Base-by-base conservation (phyloP, 2,329 filamentous ascomycete species). In the Fusarium sarcochroum region DNA sequence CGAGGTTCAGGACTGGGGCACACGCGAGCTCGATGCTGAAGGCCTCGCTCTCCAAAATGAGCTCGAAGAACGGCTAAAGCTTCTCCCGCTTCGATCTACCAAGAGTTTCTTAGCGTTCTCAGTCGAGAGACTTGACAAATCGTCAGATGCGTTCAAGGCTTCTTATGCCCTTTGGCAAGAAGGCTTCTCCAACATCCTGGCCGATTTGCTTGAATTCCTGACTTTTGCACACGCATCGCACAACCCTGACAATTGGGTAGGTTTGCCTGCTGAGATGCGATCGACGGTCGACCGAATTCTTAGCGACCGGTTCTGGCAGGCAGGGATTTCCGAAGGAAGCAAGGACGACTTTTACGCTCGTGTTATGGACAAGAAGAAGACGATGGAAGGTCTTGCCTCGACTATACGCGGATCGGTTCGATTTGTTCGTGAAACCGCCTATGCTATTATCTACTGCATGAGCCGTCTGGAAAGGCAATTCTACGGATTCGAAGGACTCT, bases 301-400 rank as follows among this genome's bases (percentile, higher is more conserved):
- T 21, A 97, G 94, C 15, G 96, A 99, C 79, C 88, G 96, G 23
- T 99, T 99, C 78, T 99, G 96, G 96, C 96, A 99, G 83, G 93
- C 94, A 8, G 96, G 96, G 11, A 99, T 99, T 50, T 98, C 96
- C 0, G 92, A 91, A 65, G 96, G 97, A 25, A 98, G 93, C 73
- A 94, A 96, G 77, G 96, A 98, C 66, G 95, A 98, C 60, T 99
- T 99, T 77, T 98, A 98, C 78, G 92, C 93, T 32, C 89, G 93
- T 40, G 95, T 99, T 3, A 89, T 93, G 57, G 92, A 93, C 32
- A 97, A 96, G 57, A 97, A 94, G 79, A 88, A 87, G 40, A 97
- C 94, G 0, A 88, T 97, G 58, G 96, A 99, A 79, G 96, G 96
- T 1, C 92, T 99, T 66, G 95, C 94, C 7, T 98, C 95, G 2